Evolutionary conservation across 2,329 filamentous ascomycete genomes (phyloP).

Genomic region (Myriosclerotinia scirpicola): DNA sequence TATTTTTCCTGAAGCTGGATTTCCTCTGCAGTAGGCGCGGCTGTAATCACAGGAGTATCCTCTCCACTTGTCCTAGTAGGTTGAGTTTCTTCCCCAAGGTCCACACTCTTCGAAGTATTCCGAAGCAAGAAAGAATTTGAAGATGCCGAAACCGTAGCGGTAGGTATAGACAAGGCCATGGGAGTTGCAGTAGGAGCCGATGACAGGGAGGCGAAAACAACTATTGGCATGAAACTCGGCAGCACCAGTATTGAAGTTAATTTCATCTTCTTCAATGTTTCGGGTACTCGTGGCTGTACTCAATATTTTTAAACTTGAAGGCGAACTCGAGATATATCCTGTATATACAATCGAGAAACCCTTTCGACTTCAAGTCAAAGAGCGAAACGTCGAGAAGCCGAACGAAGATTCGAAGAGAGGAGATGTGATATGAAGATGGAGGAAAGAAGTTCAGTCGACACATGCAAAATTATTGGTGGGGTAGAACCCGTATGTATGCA

Average conservation of each 20-base stretch:
- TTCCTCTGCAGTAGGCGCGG: slow-evolving; percentile 23
- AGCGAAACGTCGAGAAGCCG: neutral
- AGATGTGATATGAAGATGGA: neutral
- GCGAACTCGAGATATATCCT: neutral
- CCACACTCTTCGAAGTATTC: neutral
- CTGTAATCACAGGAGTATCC: slow-evolving; percentile 24
- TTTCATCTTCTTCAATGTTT: neutral
- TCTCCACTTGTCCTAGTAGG: neutral
- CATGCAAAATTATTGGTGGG: neutral
- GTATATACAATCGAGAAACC: too few species aligned
- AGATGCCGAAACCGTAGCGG: neutral
- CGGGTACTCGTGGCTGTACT: neutral
- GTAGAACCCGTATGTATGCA: slow-evolving; percentile 6
- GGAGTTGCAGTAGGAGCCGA: neutral
- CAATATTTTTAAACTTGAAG: neutral
- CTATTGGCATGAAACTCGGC: neutral
- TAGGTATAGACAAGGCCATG: neutral
- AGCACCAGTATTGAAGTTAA: neutral
- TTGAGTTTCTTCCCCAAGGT: neutral
- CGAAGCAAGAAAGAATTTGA: neutral
- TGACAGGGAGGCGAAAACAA: neutral
- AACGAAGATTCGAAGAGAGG: neutral
- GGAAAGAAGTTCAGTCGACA: too few species aligned
- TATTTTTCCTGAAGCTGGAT: slow-evolving; percentile 33
- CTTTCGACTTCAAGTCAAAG: neutral